A percentile compares a stretch with the other conserved stretches of the same genome.
phyloP scores from a whole-genome alignment of 2,329 filamentous ascomycete species.

The Pleoardoris graminearum region DNA sequence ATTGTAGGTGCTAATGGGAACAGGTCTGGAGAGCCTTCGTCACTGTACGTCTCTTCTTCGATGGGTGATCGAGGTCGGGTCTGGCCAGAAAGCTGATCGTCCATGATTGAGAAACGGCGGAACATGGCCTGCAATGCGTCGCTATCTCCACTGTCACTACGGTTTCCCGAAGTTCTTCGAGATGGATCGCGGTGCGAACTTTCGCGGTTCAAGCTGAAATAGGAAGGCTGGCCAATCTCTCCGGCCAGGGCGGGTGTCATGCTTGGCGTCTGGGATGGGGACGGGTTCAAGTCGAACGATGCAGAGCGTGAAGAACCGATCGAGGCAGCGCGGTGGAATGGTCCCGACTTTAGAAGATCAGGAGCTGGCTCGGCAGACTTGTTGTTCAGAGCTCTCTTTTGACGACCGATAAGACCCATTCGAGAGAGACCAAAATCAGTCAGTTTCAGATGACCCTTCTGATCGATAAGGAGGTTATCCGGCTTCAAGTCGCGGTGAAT shows the following conservation, averaged over 20 bases:
- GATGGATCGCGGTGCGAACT: slow-evolving; percentile 62
- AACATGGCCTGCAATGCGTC: slow-evolving; percentile 84
- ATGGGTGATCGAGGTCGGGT: slow-evolving; percentile 60
- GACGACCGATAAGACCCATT: slow-evolving; percentile 94
- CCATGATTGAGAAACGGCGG: slow-evolving; percentile 62
- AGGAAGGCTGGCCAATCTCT: slow-evolving; percentile 81
- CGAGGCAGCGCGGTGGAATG: slow-evolving; percentile 83
- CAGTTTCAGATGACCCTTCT: slow-evolving; percentile 92
- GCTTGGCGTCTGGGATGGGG: slow-evolving; percentile 80
- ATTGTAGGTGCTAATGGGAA: slow-evolving; percentile 64
- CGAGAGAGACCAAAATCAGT: slow-evolving; percentile 97
- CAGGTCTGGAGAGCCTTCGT: slow-evolving; percentile 77
- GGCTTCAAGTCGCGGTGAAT: slow-evolving; percentile 97
- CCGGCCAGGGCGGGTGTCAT: slow-evolving; percentile 77
- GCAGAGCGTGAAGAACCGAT: slow-evolving; percentile 89
- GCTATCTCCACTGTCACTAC: slow-evolving; percentile 91
- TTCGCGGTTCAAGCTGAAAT: slow-evolving; percentile 78
- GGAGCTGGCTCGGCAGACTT: slow-evolving; percentile 83
- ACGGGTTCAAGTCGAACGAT: slow-evolving; percentile 84
- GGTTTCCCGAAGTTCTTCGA: slow-evolving; percentile 73
- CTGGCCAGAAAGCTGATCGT: slow-evolving; percentile 49
- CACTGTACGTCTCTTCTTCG: slow-evolving; percentile 74
- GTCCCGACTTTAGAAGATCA: slow-evolving; percentile 88
- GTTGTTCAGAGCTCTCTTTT: slow-evolving; percentile 76
- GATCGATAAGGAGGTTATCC: slow-evolving; percentile 95